phyloP scores from a whole-genome alignment of 2,329 filamentous ascomycete genomes.

The Monascus ruber region DNA sequence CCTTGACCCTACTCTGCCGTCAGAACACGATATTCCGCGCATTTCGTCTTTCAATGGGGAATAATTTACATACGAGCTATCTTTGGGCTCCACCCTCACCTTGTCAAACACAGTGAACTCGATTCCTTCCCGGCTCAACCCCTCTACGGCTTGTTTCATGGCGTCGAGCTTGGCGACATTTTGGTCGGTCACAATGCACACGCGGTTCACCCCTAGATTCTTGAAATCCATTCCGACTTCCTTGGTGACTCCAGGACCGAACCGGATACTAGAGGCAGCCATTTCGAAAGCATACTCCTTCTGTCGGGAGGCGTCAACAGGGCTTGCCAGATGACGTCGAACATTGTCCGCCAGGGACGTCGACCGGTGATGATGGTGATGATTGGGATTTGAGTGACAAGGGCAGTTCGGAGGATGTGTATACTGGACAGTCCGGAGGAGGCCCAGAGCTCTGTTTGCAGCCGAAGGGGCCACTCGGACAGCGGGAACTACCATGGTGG shows the following conservation, averaged over 20 bases:
- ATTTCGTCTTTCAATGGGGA: not conserved
- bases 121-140: conserved; percentile 65
- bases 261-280: conserved; percentile 89
- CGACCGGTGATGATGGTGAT: conserved; percentile 60
- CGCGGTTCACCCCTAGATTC: conserved; percentile 76
- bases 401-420: conserved; percentile 80
- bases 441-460: conserved; percentile 40
- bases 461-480: conserved; percentile 36
- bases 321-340: conserved; percentile 59
- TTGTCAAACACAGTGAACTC: conserved; percentile 70
- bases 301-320: conserved; percentile 56
- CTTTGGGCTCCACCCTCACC: conserved; percentile 82
- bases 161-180: conserved; percentile 74
- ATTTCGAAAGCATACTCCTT: conserved; percentile 99
- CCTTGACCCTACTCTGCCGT: conserved; percentile 52
- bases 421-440: conserved; percentile 82
- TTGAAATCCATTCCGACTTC: conserved; percentile 97
- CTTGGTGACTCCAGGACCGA: conserved; percentile 83
- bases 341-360: conserved; percentile 42
- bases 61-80: conserved; percentile 57
- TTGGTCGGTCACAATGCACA: conserved; percentile 82
- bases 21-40: not conserved
- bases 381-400: conserved; percentile 78
- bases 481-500: conserved; percentile 24
- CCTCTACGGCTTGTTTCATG: conserved; percentile 80